Evolutionary conservation across 345 rosid species (phyloP).

Genomic region (Eucalyptus erythrocorys): DNA sequence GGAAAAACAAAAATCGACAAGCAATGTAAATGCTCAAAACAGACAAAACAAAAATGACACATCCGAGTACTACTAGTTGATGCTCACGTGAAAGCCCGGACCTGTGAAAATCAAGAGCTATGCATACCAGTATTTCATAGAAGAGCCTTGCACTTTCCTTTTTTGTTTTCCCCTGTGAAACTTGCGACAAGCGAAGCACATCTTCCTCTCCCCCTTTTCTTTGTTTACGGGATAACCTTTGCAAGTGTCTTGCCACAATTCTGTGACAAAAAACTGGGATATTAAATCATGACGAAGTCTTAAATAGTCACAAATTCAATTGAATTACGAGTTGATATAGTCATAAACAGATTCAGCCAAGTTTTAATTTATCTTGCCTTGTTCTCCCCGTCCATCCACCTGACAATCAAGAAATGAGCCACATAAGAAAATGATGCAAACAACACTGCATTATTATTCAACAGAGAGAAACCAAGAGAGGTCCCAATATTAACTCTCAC

Average conservation of each 20-base stretch:
- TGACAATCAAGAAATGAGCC: constrained; percentile 4
- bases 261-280: constrained; percentile 17
- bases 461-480: neutral
- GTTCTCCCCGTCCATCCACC: constrained; percentile 61
- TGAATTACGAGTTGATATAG: neutral
- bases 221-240: constrained; percentile 18
- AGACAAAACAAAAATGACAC: neutral
- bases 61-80: neutral
- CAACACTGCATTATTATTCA: neutral
- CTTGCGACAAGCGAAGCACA: constrained; percentile 28
- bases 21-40: neutral
- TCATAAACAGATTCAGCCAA: neutral
- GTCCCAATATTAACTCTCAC: constrained; percentile 11
- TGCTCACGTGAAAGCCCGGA: neutral
- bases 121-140: constrained; percentile 75
- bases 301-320: neutral
- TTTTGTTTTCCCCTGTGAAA: constrained; percentile 42
- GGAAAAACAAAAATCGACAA: neutral
- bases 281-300: neutral
- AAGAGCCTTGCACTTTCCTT: constrained; percentile 62
- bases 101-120: neutral
- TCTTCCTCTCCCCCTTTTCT: constrained; percentile 31
- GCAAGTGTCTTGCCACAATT: constrained; percentile 33
- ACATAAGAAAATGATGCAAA: neutral
- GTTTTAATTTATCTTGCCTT: constrained; percentile 6